phyloP scores from a whole-genome alignment of 805 yeast species.

The Hanseniaspora clermontiae region DNA sequence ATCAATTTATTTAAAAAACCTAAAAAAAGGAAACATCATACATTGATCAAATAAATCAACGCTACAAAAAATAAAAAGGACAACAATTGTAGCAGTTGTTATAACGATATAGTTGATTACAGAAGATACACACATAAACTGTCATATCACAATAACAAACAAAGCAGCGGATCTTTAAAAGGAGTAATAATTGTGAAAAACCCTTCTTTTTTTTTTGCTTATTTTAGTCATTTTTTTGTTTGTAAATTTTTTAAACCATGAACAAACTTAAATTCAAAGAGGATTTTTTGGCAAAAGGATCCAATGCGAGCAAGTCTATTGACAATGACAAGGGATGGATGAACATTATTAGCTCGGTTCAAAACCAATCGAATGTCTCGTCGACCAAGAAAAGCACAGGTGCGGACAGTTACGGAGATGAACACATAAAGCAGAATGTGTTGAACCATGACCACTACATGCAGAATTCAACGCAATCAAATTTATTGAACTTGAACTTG shows the following conservation, averaged over 20 bases:
- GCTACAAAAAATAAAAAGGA: not conserved
- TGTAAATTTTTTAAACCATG: not conserved
- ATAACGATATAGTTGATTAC: not conserved
- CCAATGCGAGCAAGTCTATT: not conserved
- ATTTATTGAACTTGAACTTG: conserved; percentile 19
- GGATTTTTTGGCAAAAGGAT: not conserved
- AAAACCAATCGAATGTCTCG: conserved; percentile 17
- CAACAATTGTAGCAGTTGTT: not conserved
- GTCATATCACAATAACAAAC: not conserved
- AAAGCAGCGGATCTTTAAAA: not conserved
- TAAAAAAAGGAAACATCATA: too few species aligned
- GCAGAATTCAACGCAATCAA: conserved; percentile 17
- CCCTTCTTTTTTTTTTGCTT: not conserved
- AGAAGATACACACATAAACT: not conserved
- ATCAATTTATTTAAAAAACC: too few species aligned
- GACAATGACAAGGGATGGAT: conserved; percentile 8
- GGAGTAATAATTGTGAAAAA: not conserved
- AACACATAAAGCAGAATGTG: conserved; percentile 7
- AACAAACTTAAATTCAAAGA: not conserved
- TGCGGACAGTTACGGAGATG: conserved; percentile 14
- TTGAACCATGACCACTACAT: conserved; percentile 20
- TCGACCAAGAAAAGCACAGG: conserved; percentile 16
- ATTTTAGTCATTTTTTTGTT: not conserved
- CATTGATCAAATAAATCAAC: not conserved
- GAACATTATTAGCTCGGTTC: conserved; percentile 16